A percentile compares a stretch with the other conserved stretches of the same genome.
Evolutionary conservation across 2,329 filamentous ascomycete genomes (phyloP).

Genomic region (Hypoxylon sp.): DNA sequence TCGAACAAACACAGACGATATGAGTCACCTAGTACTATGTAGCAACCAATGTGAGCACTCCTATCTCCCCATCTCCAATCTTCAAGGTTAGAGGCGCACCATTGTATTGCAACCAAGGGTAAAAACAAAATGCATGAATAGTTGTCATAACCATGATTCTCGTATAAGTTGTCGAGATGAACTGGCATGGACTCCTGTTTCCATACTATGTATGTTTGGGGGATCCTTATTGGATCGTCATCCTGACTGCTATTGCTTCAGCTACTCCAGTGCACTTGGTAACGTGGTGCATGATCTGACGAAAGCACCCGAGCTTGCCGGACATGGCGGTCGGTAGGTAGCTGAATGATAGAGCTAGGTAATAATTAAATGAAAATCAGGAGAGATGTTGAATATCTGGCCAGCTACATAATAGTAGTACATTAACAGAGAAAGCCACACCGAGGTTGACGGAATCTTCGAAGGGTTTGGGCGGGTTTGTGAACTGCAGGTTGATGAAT

Average conservation of each 20-base stretch:
- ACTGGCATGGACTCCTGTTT: background rate
- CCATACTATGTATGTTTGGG: conserved; percentile 1
- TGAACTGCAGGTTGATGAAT: conserved; percentile 28
- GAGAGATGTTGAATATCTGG: no score
- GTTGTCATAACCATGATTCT: no score
- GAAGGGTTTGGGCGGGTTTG: conserved; percentile 17
- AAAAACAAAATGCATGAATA: no score
- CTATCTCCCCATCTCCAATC: conserved; percentile 16
- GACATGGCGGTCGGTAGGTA: conserved; percentile 1
- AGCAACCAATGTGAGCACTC: no score
- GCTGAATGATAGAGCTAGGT: conserved; percentile 12
- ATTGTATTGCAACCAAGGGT: no score
- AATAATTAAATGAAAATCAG: no score
- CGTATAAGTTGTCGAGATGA: background rate
- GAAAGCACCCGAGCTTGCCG: conserved; percentile 6
- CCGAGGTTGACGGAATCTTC: conserved; percentile 18
- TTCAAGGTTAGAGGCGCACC: conserved; percentile 5
- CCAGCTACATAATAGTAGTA: no score
- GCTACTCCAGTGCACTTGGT: conserved; percentile 2
- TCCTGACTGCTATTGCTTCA: conserved; percentile 2
- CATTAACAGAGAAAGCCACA: no score
- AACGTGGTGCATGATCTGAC: conserved; percentile 7
- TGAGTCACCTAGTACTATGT: conserved; percentile 10
- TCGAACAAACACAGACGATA: background rate
- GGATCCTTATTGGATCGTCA: conserved; percentile 3